These are phyloP conservation scores for Salix brachista DNA, from an alignment of 345 rosid species.

Conservation along the genomic window DNA sequence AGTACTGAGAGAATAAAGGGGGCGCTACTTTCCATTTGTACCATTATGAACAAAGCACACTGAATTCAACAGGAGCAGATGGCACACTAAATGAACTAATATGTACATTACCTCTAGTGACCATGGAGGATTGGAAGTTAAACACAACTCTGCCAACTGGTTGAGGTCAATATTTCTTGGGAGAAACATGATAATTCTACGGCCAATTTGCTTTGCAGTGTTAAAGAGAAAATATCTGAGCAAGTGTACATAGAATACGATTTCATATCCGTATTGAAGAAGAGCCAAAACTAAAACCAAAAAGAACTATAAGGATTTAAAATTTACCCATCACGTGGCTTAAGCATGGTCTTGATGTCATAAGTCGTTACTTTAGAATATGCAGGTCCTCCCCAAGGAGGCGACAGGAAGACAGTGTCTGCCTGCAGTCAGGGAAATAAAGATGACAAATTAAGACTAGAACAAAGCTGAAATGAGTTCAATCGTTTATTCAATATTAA, in stretches of 20 bases:
- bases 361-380: slow-evolving; percentile 60
- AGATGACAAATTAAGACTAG: slow-evolving; percentile 1
- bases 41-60: neutral
- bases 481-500: too few relatives aligned
- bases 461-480: neutral
- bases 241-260: slow-evolving; percentile 19
- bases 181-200: slow-evolving; percentile 70
- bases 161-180: slow-evolving; percentile 75
- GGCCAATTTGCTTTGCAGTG: slow-evolving; percentile 56
- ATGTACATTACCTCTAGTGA: slow-evolving; percentile 52
- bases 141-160: slow-evolving; percentile 79
- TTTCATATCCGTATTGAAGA: neutral
- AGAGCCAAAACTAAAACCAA: neutral
- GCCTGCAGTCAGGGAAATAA: slow-evolving; percentile 45
- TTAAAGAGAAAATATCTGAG: slow-evolving; percentile 64
- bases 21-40: neutral
- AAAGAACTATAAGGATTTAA: slow-evolving; percentile 2
- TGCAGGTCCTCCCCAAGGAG: slow-evolving; percentile 98
- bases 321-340: slow-evolving; percentile 75
- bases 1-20: neutral
- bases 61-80: neutral
- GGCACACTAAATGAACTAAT: neutral
- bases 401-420: slow-evolving; percentile 75
- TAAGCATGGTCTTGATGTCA: slow-evolving; percentile 75
- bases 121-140: slow-evolving; percentile 62